These are phyloP conservation scores for Ziziphus jujuba DNA, from an alignment of 306 rosid genomes.

Conservation along the genomic window DNA sequence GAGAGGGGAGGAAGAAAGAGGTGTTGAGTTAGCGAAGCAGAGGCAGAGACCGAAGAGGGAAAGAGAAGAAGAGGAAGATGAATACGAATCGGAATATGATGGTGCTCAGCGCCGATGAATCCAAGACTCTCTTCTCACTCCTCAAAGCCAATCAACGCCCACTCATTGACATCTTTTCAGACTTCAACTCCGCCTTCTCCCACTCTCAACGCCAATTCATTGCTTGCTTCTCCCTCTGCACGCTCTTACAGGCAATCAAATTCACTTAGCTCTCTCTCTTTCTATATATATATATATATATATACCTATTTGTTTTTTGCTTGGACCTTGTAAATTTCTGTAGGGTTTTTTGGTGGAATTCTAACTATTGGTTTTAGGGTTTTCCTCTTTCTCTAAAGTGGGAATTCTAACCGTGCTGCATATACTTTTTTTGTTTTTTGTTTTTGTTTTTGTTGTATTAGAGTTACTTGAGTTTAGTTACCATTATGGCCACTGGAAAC, in stretches of 20 bases:
- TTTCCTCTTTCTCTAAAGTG: not conserved
- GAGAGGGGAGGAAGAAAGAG: too few species aligned
- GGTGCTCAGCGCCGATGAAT: constrained; percentile 58
- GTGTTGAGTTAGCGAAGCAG: too few species aligned
- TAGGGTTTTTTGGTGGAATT: not conserved
- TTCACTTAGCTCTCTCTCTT: not conserved
- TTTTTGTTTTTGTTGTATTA: not conserved
- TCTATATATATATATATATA: not conserved
- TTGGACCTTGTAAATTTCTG: not conserved
- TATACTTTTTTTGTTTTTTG: not conserved
- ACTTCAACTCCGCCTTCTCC: constrained; percentile 58
- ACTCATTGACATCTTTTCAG: constrained; percentile 56
- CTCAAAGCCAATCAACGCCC: constrained; percentile 64
- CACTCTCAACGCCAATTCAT: constrained; percentile 48
- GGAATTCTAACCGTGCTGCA: not conserved
- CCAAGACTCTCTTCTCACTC: constrained; percentile 45
- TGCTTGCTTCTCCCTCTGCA: constrained; percentile 61
- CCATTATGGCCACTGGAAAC: too few species aligned
- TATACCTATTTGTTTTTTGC: constrained; percentile 7
- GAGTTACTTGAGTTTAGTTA: too few species aligned
- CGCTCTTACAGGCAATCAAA: constrained; percentile 64
- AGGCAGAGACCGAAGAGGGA: too few species aligned
- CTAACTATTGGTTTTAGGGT: not conserved
- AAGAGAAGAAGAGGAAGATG: not conserved
- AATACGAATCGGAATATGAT: constrained; percentile 29